Base-by-base conservation (phyloP, 164 flowering plant species). In the Liquidambar formosana region DNA sequence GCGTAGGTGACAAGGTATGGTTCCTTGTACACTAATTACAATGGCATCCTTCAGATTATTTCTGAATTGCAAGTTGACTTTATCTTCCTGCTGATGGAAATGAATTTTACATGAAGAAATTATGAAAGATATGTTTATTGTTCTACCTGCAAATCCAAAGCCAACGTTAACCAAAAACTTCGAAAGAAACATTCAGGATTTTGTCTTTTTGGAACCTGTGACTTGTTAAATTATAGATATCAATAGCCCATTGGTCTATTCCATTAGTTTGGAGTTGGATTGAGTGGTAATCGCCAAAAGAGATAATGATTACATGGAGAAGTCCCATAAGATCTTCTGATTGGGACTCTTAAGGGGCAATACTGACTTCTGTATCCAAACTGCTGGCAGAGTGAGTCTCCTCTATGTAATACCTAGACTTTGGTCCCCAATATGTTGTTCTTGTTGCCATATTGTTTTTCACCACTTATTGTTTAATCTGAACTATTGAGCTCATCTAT, bases 1-100 rank as follows among this genome's bases (percentile, higher is more conserved):
- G 98, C 73, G 90, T 83, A 1, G 96, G 94, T 64, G 97, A 92
- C 68, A 89, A 90, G 93, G 98, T 93, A 77, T 64, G 64, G 15
- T 38, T 12, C 49, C 27, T 10, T 51, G 1, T 19, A 43, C n/a
- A 22, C n/a, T 22, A 23, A 33, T 21, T 60, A 38, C 45, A 18
- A 22, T 25, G 46, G 8, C 27, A 54, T 15, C 10, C 18, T 48
- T 25, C 27, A 6, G 38, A 16, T 63, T 63, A 13, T 21, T 16
- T 59, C 21, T 63, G 0, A 46, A 23, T 63, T 63, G 11, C 25
- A 22, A 45, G 60, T 57, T 10, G 8, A 53, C n/a, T 21, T 19
- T 33, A 33, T 33, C 41, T 33, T 33, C 41, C 41, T 33, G 2
- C 41, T 33, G 41, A 33, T 33, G 6, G 6, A 33, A 33, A 33